phyloP scores from a whole-genome alignment of 345 rosid species.

The Sonneratia caseolaris region DNA sequence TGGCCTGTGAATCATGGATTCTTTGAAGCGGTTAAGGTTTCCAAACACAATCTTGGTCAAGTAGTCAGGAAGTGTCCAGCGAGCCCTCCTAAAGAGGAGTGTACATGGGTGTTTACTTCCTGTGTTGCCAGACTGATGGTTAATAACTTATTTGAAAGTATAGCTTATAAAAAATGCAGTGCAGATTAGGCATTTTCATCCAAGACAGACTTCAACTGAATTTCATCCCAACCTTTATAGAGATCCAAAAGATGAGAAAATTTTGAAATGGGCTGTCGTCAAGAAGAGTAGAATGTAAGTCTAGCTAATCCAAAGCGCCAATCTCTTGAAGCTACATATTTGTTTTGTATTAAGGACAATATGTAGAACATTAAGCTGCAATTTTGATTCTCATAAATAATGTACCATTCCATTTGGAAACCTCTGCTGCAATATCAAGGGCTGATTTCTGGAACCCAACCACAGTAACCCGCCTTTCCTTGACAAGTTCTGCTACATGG shows the following conservation, averaged over 20 bases:
- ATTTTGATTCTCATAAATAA: background rate
- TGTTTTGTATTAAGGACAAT: too few species aligned
- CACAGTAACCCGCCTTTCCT: slow-evolving; percentile 17
- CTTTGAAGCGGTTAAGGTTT: slow-evolving; percentile 27
- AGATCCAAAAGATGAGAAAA: background rate
- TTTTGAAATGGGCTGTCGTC: too few species aligned
- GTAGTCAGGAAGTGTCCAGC: slow-evolving; percentile 27
- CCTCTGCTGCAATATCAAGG: slow-evolving; percentile 23
- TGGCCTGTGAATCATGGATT: slow-evolving; percentile 35
- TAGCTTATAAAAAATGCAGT: too few species aligned
- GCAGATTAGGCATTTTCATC: too few species aligned
- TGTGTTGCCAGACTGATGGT: background rate
- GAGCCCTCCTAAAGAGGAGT: slow-evolving; percentile 17
- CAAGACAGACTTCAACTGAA: too few species aligned
- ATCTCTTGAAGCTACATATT: background rate
- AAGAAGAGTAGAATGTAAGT: too few species aligned
- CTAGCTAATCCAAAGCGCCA: too few species aligned
- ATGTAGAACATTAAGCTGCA: background rate
- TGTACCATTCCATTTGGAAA: slow-evolving; percentile 18
- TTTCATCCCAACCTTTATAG: background rate
- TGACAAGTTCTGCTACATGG: slow-evolving; percentile 13
- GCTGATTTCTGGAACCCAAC: slow-evolving; percentile 35
- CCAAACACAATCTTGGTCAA: background rate
- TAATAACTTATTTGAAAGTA: too few species aligned
- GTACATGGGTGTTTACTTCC: slow-evolving; percentile 24